Percentiles rank a stretch among this genome's conserved stretches.
phyloP scores from a whole-genome alignment of 1,284 basidiomycete genomes.

The Sphaerobolus stellatus region DNA sequence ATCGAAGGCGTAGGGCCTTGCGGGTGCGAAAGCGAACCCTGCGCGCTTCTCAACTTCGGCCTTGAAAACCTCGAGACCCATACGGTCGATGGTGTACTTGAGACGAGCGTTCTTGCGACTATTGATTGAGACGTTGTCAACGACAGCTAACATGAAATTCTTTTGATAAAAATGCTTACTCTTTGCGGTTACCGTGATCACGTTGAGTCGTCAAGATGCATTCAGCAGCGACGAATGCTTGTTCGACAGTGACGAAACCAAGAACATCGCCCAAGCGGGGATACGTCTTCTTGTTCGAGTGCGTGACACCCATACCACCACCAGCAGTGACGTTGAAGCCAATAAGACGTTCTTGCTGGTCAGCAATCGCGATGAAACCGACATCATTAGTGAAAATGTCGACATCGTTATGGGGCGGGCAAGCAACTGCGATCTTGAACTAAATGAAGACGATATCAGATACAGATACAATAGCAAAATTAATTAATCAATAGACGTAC shows the following conservation, averaged over 20 bases:
- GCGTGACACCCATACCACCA: slow-evolving; percentile 99
- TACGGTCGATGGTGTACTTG: slow-evolving; percentile 97
- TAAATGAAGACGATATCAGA: slow-evolving; percentile 29
- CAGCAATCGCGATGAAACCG: slow-evolving; percentile 91
- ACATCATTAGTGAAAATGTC: slow-evolving; percentile 96
- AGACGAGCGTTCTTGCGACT: slow-evolving; percentile 77
- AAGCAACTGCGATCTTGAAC: slow-evolving; percentile 98
- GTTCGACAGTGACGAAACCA: slow-evolving; percentile 90
- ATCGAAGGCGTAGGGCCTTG: slow-evolving; percentile 80
- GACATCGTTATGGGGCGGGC: slow-evolving; percentile 95
- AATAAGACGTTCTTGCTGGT: slow-evolving; percentile 66
- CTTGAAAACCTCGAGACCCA: slow-evolving; percentile 86
- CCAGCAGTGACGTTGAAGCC: slow-evolving; percentile 92
- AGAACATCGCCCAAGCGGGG: slow-evolving; percentile 87
- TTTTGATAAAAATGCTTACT: slow-evolving; percentile 50
- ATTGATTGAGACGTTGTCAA: slow-evolving; percentile 9
- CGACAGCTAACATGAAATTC: not conserved
- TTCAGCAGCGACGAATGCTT: slow-evolving; percentile 87
- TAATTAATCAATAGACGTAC: slow-evolving; percentile 36
- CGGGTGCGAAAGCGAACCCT: slow-evolving; percentile 75
- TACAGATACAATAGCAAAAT: slow-evolving; percentile 14
- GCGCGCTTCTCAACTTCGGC: slow-evolving; percentile 88
- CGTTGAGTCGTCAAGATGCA: slow-evolving; percentile 92
- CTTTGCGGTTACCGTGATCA: slow-evolving; percentile 93
- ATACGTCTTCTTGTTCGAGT: slow-evolving; percentile 99